Conservation (phyloP, 805 yeast genomes). For the Saturnispora bothae region DNA sequence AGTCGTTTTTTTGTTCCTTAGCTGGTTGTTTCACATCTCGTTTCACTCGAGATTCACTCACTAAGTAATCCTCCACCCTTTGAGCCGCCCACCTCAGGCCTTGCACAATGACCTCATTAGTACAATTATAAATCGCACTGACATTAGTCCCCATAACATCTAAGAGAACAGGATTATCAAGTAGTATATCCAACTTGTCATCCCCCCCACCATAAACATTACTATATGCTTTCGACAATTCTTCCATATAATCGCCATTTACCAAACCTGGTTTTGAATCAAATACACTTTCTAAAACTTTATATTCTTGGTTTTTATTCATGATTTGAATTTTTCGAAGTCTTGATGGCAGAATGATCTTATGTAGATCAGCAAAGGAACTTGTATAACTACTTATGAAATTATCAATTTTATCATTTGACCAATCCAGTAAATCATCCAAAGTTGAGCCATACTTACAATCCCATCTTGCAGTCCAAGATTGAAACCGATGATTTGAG, state of each 20-base stretch:
- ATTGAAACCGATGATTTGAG: slow-evolving; percentile 12
- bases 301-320: slow-evolving; percentile 2
- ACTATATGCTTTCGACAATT: neutral
- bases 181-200: slow-evolving; percentile 1
- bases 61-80: neutral
- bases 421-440: slow-evolving; percentile 36
- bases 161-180: slow-evolving; percentile 1
- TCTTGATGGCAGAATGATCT: neutral
- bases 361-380: neutral
- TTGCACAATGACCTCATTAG: neutral
- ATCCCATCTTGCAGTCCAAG: slow-evolving; percentile 11
- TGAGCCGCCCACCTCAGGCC: slow-evolving; percentile 4
- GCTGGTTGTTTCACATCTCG: too few relatives aligned
- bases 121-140: slow-evolving; percentile 5
- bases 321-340: neutral
- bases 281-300: slow-evolving; percentile 2
- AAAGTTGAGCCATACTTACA: slow-evolving; percentile 21
- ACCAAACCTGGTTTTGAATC: too few relatives aligned
- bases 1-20: too few relatives aligned
- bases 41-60: too few relatives aligned
- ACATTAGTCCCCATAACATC: slow-evolving; percentile 3
- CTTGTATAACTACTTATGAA: slow-evolving; percentile 37
- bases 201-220: neutral
- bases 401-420: slow-evolving; percentile 31
- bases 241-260: too few relatives aligned